Evolutionary conservation across 2,329 filamentous ascomycete species (phyloP).

Genomic region (Colletotrichum siamense): DNA sequence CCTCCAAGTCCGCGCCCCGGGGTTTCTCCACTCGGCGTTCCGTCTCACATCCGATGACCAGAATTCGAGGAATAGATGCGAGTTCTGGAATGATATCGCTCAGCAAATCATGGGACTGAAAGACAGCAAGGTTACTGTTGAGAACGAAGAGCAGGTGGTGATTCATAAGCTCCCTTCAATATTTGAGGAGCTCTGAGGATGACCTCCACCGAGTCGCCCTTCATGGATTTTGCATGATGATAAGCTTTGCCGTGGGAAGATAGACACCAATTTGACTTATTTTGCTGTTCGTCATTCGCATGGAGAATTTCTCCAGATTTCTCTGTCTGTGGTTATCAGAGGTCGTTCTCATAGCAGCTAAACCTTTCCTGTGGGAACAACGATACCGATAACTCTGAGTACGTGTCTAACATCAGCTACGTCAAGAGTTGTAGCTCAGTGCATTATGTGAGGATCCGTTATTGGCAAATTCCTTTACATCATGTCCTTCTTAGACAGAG

Average conservation of each 20-base stretch:
- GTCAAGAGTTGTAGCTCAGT: too few relatives aligned
- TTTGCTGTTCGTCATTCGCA: background rate
- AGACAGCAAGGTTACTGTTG: background rate
- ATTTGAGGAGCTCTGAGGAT: background rate
- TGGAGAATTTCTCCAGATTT: fast-evolving
- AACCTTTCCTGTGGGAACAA: background rate
- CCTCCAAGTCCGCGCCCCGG: constrained; percentile 33
- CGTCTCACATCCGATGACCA: constrained; percentile 33
- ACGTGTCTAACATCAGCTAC: too few relatives aligned
- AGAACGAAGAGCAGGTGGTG: background rate
- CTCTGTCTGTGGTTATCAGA: background rate
- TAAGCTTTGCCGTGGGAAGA: background rate
- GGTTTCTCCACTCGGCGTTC: constrained; percentile 30
- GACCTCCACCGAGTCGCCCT: background rate
- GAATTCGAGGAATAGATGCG: constrained; percentile 31
- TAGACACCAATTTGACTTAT: background rate
- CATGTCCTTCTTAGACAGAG: too few relatives aligned
- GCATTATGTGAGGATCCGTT: too few relatives aligned
- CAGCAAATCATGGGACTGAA: background rate
- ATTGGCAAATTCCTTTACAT: too few relatives aligned
- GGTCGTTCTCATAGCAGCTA: fast-evolving
- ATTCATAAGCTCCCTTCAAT: background rate
- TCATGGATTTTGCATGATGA: background rate
- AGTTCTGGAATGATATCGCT: constrained; percentile 33
- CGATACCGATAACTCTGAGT: too few relatives aligned